Evolutionary conservation across 306 rosid genomes (phyloP).

Genomic region (Vigna nakashimae): DNA sequence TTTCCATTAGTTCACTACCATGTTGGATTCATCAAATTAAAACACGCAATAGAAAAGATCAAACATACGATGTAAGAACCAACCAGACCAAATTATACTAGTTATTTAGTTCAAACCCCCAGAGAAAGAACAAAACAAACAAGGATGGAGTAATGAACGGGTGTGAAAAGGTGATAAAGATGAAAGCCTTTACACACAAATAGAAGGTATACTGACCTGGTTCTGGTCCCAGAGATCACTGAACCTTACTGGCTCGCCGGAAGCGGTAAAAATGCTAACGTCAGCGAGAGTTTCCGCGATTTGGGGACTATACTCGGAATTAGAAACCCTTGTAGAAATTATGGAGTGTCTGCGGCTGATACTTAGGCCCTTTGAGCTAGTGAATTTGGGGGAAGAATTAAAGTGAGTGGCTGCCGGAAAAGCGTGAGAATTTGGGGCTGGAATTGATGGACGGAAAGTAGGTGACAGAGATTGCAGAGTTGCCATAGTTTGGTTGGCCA

Average conservation of each 20-base stretch:
- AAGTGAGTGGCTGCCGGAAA: neutral
- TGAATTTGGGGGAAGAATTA: constrained; percentile 28
- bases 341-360: constrained; percentile 33
- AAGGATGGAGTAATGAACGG: neutral
- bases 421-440: constrained; percentile 30
- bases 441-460: constrained; percentile 40
- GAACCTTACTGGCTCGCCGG: constrained; percentile 70
- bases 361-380: neutral
- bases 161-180: neutral
- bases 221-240: constrained; percentile 75
- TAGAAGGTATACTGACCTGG: constrained; percentile 51
- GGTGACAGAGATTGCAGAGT: constrained; percentile 40
- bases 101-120: neutral
- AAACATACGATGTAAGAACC: neutral
- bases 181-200: constrained; percentile 12
- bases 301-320: constrained; percentile 44
- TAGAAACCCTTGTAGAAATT: constrained; percentile 54
- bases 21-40: neutral
- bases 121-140: neutral
- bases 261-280: constrained; percentile 65
- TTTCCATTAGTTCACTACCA: neutral
- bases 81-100: neutral
- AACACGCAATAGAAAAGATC: neutral
- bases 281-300: constrained; percentile 57
- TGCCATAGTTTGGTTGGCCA: constrained; percentile 53